Conservation (phyloP, 495 filamentous ascomycete species). For the Pyrenopolyporus hunteri region DNA sequence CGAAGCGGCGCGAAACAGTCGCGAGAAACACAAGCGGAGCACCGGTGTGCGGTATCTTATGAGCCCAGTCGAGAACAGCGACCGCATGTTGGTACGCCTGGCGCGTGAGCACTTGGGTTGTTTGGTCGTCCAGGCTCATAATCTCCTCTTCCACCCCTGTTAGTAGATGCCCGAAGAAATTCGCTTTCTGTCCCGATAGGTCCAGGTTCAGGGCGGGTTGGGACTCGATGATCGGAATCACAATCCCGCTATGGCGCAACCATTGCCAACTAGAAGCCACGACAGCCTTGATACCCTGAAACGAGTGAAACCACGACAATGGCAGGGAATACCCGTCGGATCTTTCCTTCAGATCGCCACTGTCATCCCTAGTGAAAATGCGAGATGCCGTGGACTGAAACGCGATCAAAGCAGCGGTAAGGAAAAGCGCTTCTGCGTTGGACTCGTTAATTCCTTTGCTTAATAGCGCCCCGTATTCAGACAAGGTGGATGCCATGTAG, state of each 20-base stretch:
- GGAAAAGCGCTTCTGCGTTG: slow-evolving; percentile 62
- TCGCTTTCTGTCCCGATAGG: slow-evolving; percentile 46
- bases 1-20: slow-evolving; percentile 62
- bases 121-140: slow-evolving; percentile 32
- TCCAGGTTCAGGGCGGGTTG: slow-evolving; percentile 59
- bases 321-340: slow-evolving; percentile 53
- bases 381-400: slow-evolving; percentile 64
- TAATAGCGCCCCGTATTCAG: slow-evolving; percentile 58
- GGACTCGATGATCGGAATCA: slow-evolving; percentile 60
- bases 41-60: slow-evolving; percentile 59
- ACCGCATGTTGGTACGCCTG: slow-evolving; percentile 62
- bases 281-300: slow-evolving; percentile 63
- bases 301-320: slow-evolving; percentile 63
- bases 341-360: slow-evolving; percentile 35
- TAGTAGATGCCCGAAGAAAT: slow-evolving; percentile 60
- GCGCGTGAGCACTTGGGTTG: slow-evolving; percentile 42
- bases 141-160: slow-evolving; percentile 58
- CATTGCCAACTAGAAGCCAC: slow-evolving; percentile 59
- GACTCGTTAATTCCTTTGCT: slow-evolving; percentile 54
- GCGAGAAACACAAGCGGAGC: slow-evolving; percentile 62
- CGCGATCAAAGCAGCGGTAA: slow-evolving; percentile 60
- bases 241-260: slow-evolving; percentile 55
- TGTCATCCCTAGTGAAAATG: slow-evolving; percentile 56
- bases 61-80: slow-evolving; percentile 62
- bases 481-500: slow-evolving; percentile 62